These are phyloP conservation scores for Thuja plicata DNA, from an alignment of 83 land plant species.

Conservation along the genomic window DNA sequence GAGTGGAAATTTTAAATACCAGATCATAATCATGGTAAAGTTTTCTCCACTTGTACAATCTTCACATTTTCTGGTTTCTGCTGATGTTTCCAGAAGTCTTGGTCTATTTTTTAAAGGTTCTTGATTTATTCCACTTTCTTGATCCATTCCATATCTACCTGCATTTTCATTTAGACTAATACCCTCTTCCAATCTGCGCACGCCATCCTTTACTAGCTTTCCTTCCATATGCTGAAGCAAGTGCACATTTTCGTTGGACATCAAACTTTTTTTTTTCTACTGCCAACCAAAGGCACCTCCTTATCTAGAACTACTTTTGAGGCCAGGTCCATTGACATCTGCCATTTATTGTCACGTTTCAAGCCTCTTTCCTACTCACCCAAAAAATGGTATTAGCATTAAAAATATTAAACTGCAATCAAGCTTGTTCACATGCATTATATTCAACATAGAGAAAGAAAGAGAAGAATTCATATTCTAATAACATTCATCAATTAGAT, in stretches of 20 bases:
- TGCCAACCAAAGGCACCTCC: background rate
- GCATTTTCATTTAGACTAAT: background rate
- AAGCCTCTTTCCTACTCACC: slow-evolving; percentile 14
- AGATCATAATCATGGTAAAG: background rate
- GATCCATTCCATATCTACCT: background rate
- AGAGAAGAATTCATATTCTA: too few relatives aligned
- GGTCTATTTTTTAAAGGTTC: background rate
- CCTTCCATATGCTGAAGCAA: background rate
- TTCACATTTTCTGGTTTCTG: background rate
- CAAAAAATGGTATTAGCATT: background rate
- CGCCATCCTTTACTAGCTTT: background rate
- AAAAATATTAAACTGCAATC: background rate
- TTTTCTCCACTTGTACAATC: background rate
- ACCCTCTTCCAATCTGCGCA: background rate
- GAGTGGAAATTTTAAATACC: background rate
- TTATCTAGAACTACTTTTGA: background rate
- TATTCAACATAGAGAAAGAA: background rate
- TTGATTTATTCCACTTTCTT: background rate
- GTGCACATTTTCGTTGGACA: background rate
- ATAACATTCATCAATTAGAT: background rate
- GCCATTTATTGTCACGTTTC: background rate
- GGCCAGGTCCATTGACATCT: background rate
- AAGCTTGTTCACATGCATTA: background rate
- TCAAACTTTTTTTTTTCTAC: background rate
- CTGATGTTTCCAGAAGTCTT: background rate